These are phyloP conservation scores for Xylaria sp. DNA, from an alignment of 2,329 filamentous ascomycete genomes.

Conservation along the genomic window DNA sequence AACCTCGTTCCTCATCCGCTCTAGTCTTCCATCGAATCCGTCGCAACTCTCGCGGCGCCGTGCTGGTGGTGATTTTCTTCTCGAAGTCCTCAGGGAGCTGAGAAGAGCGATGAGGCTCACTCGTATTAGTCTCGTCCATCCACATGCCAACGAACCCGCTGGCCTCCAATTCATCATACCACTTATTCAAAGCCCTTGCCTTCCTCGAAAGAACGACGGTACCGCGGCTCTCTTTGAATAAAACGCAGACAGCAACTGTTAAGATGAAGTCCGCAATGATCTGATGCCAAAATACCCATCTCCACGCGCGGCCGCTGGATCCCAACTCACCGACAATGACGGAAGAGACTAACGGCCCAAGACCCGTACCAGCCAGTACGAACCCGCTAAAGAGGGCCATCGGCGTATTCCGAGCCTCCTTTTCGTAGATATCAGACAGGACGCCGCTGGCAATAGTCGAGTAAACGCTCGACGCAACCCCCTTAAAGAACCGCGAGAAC, in stretches of 20 bases:
- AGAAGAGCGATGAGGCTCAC: neutral
- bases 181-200: constrained; percentile 66
- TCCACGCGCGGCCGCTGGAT: constrained; percentile 48
- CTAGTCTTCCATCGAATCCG: constrained; percentile 76
- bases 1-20: constrained; percentile 69
- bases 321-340: constrained; percentile 60
- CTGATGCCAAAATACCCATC: constrained; percentile 88
- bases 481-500: constrained; percentile 67
- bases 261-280: constrained; percentile 62
- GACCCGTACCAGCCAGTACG: constrained; percentile 72
- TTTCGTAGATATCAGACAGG: constrained; percentile 77
- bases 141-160: constrained; percentile 52
- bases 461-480: constrained; percentile 71
- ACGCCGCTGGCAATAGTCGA: constrained; percentile 91
- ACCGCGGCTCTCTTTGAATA: constrained; percentile 78
- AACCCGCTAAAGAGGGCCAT: constrained; percentile 84
- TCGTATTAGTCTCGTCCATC: constrained; percentile 24
- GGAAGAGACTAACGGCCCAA: constrained; percentile 67
- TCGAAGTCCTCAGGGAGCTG: constrained; percentile 11
- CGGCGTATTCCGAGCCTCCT: constrained; percentile 73
- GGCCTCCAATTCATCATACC: constrained; percentile 69
- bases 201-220: constrained; percentile 74
- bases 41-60: constrained; percentile 27
- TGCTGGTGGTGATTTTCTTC: constrained; percentile 9
- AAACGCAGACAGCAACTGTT: constrained; percentile 57